phyloP scores from a whole-genome alignment of 306 rosid species.

The Sicyos edulis region DNA sequence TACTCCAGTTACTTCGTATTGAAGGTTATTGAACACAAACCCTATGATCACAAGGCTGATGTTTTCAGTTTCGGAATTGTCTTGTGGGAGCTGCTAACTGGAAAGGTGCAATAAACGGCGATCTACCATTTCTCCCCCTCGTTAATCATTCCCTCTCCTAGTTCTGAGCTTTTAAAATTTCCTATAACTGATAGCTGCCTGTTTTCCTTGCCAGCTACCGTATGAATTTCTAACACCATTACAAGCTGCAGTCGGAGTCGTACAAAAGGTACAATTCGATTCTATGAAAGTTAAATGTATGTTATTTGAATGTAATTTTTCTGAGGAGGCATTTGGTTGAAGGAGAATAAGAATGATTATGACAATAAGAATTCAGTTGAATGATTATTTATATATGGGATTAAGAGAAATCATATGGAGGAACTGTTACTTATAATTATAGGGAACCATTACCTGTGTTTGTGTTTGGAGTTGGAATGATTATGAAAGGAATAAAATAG shows the following conservation, averaged over 20 bases:
- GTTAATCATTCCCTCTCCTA: background rate
- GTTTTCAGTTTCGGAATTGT: conserved; percentile 93
- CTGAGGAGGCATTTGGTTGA: no score
- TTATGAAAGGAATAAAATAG: no score
- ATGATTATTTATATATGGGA: no score
- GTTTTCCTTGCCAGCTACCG: conserved; percentile 67
- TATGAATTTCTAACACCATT: conserved; percentile 84
- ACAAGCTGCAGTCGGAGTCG: conserved; percentile 98
- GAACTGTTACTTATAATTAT: no score
- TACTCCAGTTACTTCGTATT: conserved; percentile 47
- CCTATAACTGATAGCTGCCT: background rate
- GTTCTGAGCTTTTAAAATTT: background rate
- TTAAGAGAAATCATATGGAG: no score
- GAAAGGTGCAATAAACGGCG: conserved; percentile 57
- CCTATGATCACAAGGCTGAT: conserved; percentile 97
- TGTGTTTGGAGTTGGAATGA: no score
- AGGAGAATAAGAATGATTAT: no score
- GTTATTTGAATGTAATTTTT: no score
- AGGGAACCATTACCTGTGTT: no score
- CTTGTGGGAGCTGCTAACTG: conserved; percentile 86
- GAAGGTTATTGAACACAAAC: conserved; percentile 97
- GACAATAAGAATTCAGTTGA: no score
- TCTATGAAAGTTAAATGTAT: background rate
- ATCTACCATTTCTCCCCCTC: background rate
- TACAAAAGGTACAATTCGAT: conserved; percentile 59